phyloP scores from a whole-genome alignment of 805 yeast genomes.

The Ogataea methylovora region DNA sequence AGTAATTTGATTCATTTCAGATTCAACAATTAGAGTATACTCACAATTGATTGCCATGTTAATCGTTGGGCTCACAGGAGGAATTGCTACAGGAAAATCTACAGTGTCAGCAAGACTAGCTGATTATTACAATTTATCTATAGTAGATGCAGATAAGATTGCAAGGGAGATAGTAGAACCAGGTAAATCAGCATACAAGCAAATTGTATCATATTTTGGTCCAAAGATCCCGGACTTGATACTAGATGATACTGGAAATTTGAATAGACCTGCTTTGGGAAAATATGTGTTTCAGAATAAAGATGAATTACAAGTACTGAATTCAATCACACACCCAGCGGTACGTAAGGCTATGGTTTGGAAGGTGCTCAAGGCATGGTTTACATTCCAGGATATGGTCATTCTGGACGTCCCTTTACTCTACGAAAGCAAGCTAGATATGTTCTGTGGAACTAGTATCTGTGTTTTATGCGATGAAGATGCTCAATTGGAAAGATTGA shows the following conservation, averaged over 20 bases:
- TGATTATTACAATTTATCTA: slow-evolving; percentile 42
- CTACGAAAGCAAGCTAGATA: slow-evolving; percentile 71
- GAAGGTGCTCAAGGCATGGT: slow-evolving; percentile 50
- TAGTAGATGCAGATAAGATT: slow-evolving; percentile 86
- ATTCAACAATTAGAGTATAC: no score
- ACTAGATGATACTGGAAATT: slow-evolving; percentile 24
- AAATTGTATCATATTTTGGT: slow-evolving; percentile 55
- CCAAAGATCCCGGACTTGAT: slow-evolving; percentile 45
- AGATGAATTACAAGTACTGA: slow-evolving; percentile 50
- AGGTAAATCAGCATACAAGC: slow-evolving; percentile 60
- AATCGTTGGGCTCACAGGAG: slow-evolving; percentile 93
- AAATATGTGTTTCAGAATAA: slow-evolving; percentile 66
- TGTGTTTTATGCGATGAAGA: slow-evolving; percentile 58
- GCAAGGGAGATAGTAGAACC: slow-evolving; percentile 85
- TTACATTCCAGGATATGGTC: slow-evolving; percentile 51
- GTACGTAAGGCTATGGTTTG: slow-evolving; percentile 60
- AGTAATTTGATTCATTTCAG: no score
- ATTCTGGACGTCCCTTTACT: slow-evolving; percentile 85
- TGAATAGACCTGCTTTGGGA: slow-evolving; percentile 76
- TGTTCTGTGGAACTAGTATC: slow-evolving; percentile 61
- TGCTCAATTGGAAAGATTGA: slow-evolving; percentile 56
- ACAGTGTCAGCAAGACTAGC: slow-evolving; percentile 65
- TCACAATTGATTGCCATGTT: no score
- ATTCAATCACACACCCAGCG: slow-evolving; percentile 82
- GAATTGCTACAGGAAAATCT: slow-evolving; percentile 94